A percentile compares a stretch with the other conserved stretches of the same genome.
phyloP scores from a whole-genome alignment of 2,329 filamentous ascomycete genomes.

The Ramularia endophylla region DNA sequence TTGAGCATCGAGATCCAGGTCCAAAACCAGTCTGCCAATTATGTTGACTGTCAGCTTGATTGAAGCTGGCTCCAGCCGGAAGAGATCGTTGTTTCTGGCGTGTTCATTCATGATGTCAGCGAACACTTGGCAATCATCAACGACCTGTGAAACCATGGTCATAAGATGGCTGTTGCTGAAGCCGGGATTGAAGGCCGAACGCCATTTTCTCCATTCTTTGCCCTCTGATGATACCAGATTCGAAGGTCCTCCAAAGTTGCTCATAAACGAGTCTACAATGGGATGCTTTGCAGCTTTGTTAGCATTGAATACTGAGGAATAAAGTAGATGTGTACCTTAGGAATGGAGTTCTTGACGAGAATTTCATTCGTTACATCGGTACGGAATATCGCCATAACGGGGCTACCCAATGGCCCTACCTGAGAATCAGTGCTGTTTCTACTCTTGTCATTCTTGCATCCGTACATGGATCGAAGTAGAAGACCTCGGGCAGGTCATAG shows the following conservation, averaged over 20 bases:
- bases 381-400: slow-evolving; percentile 33
- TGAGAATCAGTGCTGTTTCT: too few relatives aligned
- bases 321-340: slow-evolving; percentile 1
- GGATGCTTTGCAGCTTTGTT: slow-evolving; percentile 25
- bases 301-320: too few relatives aligned
- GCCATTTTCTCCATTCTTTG: slow-evolving; percentile 39
- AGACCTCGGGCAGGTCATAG: slow-evolving; percentile 34
- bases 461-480: slow-evolving; percentile 39
- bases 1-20: slow-evolving; percentile 35
- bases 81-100: slow-evolving; percentile 32
- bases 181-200: slow-evolving; percentile 39
- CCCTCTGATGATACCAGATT: slow-evolving; percentile 37
- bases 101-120: slow-evolving; percentile 31
- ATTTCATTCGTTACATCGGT: slow-evolving; percentile 36
- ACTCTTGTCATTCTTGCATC: too few relatives aligned
- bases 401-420: slow-evolving; percentile 32
- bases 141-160: slow-evolving; percentile 34
- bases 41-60: slow-evolving; percentile 39
- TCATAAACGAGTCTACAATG: slow-evolving; percentile 26
- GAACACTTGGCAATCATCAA: slow-evolving; percentile 32
- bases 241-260: slow-evolving; percentile 32
- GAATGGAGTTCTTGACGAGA: slow-evolving; percentile 29
- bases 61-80: slow-evolving; percentile 36
- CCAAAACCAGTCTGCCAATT: slow-evolving; percentile 37
- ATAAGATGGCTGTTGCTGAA: slow-evolving; percentile 36